A percentile compares a stretch with the other conserved stretches of the same genome.
Evolutionary conservation across 495 filamentous ascomycete species (phyloP).

Genomic region (Aspergillus affinis): DNA sequence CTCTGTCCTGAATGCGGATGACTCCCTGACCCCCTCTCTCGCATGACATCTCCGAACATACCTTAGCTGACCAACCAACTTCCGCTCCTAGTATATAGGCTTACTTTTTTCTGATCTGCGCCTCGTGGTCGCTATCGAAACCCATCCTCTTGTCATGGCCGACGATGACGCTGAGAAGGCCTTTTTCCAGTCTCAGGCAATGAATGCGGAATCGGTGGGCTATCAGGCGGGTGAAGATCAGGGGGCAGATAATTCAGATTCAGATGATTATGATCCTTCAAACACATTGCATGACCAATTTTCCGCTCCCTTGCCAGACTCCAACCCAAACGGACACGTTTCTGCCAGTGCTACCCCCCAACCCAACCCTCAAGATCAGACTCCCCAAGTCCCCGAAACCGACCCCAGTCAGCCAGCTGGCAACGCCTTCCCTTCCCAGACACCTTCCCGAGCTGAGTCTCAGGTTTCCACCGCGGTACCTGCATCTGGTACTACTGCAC

Average conservation of each 20-base stretch:
- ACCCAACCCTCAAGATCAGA: constrained; percentile 22
- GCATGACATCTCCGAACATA: background rate
- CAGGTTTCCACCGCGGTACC: constrained; percentile 39
- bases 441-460: constrained; percentile 39
- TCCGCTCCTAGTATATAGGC: background rate
- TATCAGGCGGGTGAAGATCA: constrained; percentile 45
- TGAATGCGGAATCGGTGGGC: constrained; percentile 43
- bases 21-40: background rate
- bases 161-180: constrained; percentile 62
- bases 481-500: constrained; percentile 32
- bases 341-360: constrained; percentile 21
- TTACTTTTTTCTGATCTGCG: background rate
- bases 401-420: constrained; percentile 31
- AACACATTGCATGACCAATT: constrained; percentile 47
- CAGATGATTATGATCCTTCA: constrained; percentile 57
- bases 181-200: constrained; percentile 58
- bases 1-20: background rate
- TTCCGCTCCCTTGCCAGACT: constrained; percentile 29
- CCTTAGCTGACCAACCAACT: background rate
- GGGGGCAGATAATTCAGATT: constrained; percentile 52
- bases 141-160: constrained; percentile 46
- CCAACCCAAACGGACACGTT: constrained; percentile 27
- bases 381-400: constrained; percentile 26
- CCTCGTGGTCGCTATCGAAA: constrained; percentile 4
- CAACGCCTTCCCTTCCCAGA: constrained; percentile 31